Conservation (phyloP, 73 alveolate species). For the Paramecium tetraurelia region DNA sequence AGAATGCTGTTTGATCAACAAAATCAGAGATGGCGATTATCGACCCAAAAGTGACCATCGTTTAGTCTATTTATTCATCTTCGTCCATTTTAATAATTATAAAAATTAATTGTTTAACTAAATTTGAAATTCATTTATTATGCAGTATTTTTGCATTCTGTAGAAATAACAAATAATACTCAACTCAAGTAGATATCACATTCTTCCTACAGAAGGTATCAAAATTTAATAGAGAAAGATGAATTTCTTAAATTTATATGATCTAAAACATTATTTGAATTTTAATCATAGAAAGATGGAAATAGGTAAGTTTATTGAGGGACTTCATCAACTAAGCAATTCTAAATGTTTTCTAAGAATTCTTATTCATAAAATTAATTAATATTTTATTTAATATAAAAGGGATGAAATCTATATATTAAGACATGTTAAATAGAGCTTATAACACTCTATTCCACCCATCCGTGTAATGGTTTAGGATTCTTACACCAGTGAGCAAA, state of each 20-base stretch:
- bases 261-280: too few species aligned
- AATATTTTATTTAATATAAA: background rate
- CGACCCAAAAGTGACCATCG: conserved; percentile 57
- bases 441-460: conserved; percentile 41
- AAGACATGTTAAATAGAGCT: conserved; percentile 15
- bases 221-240: too few species aligned
- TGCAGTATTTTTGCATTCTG: too few species aligned
- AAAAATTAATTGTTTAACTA: background rate
- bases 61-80: background rate
- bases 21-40: conserved; percentile 56
- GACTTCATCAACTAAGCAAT: too few species aligned
- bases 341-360: background rate
- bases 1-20: conserved; percentile 40
- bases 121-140: background rate
- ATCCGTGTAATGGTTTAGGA: conserved; percentile 18
- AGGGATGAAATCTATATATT: conserved; percentile 8
- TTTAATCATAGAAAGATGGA: too few species aligned
- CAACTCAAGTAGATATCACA: background rate
- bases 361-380: background rate
- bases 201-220: background rate
- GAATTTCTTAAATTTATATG: too few species aligned
- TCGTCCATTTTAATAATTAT: conserved; percentile 30
- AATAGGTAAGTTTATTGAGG: too few species aligned
- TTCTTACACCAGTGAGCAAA: background rate
- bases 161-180: background rate